phyloP scores from a whole-genome alignment of 768 basidiomycete species.

The Leccinellum rugosiceps region DNA sequence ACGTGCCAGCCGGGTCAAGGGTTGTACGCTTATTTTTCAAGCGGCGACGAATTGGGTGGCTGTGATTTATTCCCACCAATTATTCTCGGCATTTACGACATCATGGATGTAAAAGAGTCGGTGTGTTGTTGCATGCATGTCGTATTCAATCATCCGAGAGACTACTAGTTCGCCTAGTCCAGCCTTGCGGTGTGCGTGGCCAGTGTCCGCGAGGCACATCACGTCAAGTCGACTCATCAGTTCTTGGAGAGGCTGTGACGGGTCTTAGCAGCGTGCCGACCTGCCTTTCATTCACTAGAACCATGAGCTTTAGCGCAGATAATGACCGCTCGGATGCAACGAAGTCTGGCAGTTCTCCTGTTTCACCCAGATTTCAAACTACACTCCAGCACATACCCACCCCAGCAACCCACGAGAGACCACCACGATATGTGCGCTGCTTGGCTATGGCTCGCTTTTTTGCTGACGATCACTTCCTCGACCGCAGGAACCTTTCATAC shows the following conservation, averaged over 20 bases:
- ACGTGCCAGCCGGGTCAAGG: slow-evolving; percentile 34
- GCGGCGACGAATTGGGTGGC: slow-evolving; percentile 33
- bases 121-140: not conserved
- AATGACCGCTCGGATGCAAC: not conserved
- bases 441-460: not conserved
- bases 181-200: not conserved
- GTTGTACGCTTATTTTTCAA: slow-evolving; percentile 36
- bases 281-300: not conserved
- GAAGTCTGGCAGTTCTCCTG: slow-evolving; percentile 1
- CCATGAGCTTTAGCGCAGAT: slow-evolving; percentile 7
- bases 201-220: slow-evolving; percentile 5
- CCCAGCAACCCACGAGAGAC: slow-evolving; percentile 33
- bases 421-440: slow-evolving; percentile 43
- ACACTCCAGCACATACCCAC: slow-evolving; percentile 50
- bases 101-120: slow-evolving; percentile 6
- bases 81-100: slow-evolving; percentile 8
- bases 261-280: too few relatives aligned
- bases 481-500: slow-evolving; percentile 26
- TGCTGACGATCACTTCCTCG: too few relatives aligned
- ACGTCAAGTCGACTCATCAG: not conserved
- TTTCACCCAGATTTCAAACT: slow-evolving; percentile 39
- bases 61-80: slow-evolving; percentile 18
- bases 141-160: not conserved
- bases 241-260: not conserved
- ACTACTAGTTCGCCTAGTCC: not conserved